Evolutionary conservation across 192 early-diverging fungal genomes (phyloP).

Genomic region (Pilaira anomala): DNA sequence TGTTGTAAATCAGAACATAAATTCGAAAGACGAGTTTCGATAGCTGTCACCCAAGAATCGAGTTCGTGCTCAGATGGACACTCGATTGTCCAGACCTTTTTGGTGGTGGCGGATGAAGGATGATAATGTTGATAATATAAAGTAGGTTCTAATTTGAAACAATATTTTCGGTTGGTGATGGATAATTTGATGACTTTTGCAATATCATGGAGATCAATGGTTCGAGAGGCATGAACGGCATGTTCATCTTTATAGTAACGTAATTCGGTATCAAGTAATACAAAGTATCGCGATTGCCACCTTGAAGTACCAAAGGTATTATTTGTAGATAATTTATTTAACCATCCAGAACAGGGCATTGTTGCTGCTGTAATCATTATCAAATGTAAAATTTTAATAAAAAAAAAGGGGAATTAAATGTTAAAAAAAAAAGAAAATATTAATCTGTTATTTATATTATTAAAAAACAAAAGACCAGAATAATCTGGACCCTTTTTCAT

Average conservation of each 20-base stretch:
- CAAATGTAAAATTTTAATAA: neutral
- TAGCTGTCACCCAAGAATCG: slow-evolving; percentile 16
- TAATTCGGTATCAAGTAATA: slow-evolving; percentile 26
- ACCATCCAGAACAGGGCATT: slow-evolving; percentile 8
- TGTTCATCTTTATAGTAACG: slow-evolving; percentile 27
- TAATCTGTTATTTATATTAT: too few relatives aligned
- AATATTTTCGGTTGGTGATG: slow-evolving; percentile 4
- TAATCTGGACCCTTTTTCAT: too few relatives aligned
- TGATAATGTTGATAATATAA: neutral
- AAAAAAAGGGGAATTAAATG: neutral
- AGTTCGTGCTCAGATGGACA: slow-evolving; percentile 13
- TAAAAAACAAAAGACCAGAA: too few relatives aligned
- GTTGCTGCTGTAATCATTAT: neutral
- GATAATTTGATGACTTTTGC: neutral
- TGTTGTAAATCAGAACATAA: neutral
- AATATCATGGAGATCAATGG: slow-evolving; percentile 11
- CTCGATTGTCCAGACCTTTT: slow-evolving; percentile 13
- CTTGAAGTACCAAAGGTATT: slow-evolving; percentile 19
- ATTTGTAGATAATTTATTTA: slow-evolving; percentile 11
- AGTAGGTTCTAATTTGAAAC: slow-evolving; percentile 13
- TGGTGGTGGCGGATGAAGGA: neutral
- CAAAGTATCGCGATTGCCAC: slow-evolving; percentile 26
- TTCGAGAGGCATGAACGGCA: slow-evolving; percentile 3
- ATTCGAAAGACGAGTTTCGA: slow-evolving; percentile 4
- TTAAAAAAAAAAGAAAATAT: too few relatives aligned